These are phyloP conservation scores for Silene latifolia DNA, from an alignment of 148 eudicot genomes.

Conservation along the genomic window DNA sequence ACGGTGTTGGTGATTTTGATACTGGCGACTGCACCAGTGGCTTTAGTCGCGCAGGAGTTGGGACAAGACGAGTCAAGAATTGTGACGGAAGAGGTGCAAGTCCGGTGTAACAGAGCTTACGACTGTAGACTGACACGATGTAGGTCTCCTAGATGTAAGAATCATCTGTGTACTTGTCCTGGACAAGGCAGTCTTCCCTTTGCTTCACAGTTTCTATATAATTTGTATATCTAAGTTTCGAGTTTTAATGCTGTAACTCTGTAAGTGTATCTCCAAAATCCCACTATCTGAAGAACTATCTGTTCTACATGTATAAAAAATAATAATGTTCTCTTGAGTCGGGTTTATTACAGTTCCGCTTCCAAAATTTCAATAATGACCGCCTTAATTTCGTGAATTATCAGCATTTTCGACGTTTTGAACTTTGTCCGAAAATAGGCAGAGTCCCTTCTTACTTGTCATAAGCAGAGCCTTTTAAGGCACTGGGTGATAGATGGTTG, in stretches of 20 bases:
- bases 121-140: conserved; percentile 20
- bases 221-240: not conserved
- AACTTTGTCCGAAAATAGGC: too few species aligned
- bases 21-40: not conserved
- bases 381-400: too few species aligned
- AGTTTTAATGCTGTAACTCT: not conserved
- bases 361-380: too few species aligned
- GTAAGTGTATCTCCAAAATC: too few species aligned
- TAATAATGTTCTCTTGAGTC: too few species aligned
- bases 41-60: not conserved
- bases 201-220: not conserved
- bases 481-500: too few species aligned
- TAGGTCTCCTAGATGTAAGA: conserved; percentile 3
- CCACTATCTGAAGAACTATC: not conserved
- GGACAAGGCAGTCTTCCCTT: not conserved
- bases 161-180: conserved; percentile 17
- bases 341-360: too few species aligned
- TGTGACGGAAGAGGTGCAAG: not conserved
- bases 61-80: not conserved
- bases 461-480: too few species aligned
- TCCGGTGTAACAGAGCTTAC: conserved; percentile 8
- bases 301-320: too few species aligned
- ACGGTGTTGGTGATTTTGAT: not conserved
- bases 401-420: too few species aligned
- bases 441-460: too few species aligned